Conservation (phyloP, 1,284 basidiomycete species). For the Laetiporus sulphureus region DNA sequence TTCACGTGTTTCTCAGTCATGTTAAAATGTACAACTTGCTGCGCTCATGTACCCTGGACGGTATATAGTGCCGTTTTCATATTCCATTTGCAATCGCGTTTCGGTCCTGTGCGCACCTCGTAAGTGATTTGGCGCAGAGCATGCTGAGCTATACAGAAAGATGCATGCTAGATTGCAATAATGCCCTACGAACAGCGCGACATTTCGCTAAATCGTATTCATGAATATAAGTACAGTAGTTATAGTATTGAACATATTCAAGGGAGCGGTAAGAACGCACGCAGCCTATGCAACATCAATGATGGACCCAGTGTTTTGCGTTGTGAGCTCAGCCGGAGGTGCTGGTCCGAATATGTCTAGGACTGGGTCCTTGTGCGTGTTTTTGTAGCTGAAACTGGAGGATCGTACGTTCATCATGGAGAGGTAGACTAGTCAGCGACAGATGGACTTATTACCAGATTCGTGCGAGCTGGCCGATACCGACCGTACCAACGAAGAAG, state of each 20-base stretch:
- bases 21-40: too few relatives aligned
- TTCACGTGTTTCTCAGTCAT: too few relatives aligned
- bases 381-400: constrained; percentile 21
- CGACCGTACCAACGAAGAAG: constrained; percentile 92
- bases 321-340: constrained; percentile 1
- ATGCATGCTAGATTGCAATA: neutral
- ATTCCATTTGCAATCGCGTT: too few relatives aligned
- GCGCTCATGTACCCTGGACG: too few relatives aligned
- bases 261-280: neutral
- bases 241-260: neutral
- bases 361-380: constrained; percentile 23
- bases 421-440: too few relatives aligned
- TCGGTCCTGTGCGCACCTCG: too few relatives aligned
- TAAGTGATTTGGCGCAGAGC: too few relatives aligned
- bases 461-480: constrained; percentile 79
- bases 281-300: constrained; percentile 9
- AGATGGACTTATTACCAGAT: constrained; percentile 83
- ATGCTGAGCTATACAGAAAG: neutral
- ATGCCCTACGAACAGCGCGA: neutral
- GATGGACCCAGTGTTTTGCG: constrained; percentile 11
- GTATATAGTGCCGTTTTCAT: too few relatives aligned
- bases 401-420: too few relatives aligned
- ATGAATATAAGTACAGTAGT: neutral
- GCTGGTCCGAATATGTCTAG: constrained; percentile 15
- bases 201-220: neutral